Conservation (phyloP, 495 filamentous ascomycete genomes). For the Cenococcum geophilum region DNA sequence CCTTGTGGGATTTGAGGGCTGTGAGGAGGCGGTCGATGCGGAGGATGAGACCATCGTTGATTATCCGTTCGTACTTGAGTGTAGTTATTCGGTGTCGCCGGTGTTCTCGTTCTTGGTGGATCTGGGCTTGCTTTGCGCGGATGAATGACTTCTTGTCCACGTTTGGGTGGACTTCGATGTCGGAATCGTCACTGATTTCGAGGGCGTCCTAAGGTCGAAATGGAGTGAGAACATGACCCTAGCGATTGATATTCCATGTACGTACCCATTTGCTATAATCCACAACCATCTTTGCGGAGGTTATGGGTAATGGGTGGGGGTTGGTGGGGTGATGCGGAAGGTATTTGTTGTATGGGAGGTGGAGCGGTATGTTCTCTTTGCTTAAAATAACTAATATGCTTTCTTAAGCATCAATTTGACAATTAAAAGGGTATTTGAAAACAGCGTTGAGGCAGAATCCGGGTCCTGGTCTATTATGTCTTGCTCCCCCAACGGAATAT, state of each 20-base stretch:
- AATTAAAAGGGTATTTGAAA: neutral
- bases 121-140: constrained; percentile 94
- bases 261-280: constrained; percentile 92
- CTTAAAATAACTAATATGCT: neutral
- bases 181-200: constrained; percentile 95
- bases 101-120: constrained; percentile 79
- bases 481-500: neutral
- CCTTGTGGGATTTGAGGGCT: constrained; percentile 61
- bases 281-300: constrained; percentile 59
- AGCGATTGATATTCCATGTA: constrained; percentile 20
- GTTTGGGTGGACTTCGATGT: constrained; percentile 97
- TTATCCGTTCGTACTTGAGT: constrained; percentile 81
- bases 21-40: constrained; percentile 73
- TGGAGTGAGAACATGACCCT: constrained; percentile 17
- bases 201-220: constrained; percentile 59
- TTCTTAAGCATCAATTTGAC: neutral
- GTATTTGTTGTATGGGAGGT: neutral
- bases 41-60: constrained; percentile 83
- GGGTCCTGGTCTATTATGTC: neutral
- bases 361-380: neutral
- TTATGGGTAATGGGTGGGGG: constrained; percentile 9
- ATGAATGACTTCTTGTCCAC: constrained; percentile 99
- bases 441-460: neutral
- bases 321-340: neutral
- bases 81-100: constrained; percentile 85